Base-by-base conservation (phyloP, 202 grass and related monocot genomes). In the Schoenoplectus tabernaemontani region DNA sequence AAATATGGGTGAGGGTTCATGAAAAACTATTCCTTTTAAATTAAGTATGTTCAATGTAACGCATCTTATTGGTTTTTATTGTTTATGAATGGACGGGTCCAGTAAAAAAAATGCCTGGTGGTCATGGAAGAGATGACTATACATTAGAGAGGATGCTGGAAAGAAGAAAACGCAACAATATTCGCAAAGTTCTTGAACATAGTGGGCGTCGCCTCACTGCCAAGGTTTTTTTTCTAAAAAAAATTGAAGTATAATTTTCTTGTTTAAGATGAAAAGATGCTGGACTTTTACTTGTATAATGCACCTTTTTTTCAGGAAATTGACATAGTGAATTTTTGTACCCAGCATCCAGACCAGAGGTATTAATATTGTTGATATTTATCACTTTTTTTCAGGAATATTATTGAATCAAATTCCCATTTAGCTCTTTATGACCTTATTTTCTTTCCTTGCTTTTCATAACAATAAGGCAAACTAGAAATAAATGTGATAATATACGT, bases 51-150 rank as follows among this genome's bases (percentile, higher is more conserved):
- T 7, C 42, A 44, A 17, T 78, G 11, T 16, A 58, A 61, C 8
- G 56, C 39, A 2, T 56, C 51, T n/a, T 56, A 56, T 56, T 56
- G 17, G 4, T 56, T 72, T 57, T 58, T 39, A 39, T 42, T 42
- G 8, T 83, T 51, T 87, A 1, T 77, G 51, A 64, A 48, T 43
- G 84, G 43, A 17, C 64, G 85, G 87, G 71, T 57, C 86, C 47
- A 57, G 43, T 59, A n/a, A 15, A 54, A 66, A 79, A 84, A 42
- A 93, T 93, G 94, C 80, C 67, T 70, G 89, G 79, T 33, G 80
- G 47, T 43, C 86, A 84, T 78, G 61, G 87, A 78, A 85, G 73
- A 66, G 83, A 41, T 26, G 85, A 67, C 17, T 47, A 63, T 67
- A 84, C 83, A 58, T 7, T 65, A 24, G 82, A 86, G 59, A 91